Evolutionary conservation across 108 stramenopile genomes (phyloP).

Genomic region (Stephanodiscus minutulus): DNA sequence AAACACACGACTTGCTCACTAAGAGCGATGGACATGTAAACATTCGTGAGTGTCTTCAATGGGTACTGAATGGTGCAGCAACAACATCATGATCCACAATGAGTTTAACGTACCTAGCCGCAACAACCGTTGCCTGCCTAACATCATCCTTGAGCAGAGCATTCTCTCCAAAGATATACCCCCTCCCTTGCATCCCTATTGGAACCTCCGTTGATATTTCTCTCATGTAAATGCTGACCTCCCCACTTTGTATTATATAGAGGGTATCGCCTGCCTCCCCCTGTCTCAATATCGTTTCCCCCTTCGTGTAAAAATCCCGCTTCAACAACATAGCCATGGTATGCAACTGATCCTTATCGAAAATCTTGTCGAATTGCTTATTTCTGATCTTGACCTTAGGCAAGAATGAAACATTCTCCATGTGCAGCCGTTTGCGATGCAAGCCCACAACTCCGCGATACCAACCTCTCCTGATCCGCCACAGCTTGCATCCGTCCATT

Average conservation of each 20-base stretch:
- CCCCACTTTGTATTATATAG: constrained; percentile 60
- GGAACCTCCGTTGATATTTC: constrained; percentile 25
- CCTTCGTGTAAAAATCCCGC: constrained; percentile 39
- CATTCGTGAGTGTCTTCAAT: neutral
- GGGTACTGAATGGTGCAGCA: constrained; percentile 26
- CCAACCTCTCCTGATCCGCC: constrained; percentile 52
- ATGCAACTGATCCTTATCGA: constrained; percentile 40
- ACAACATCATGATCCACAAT: neutral
- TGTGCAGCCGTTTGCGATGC: constrained; percentile 42
- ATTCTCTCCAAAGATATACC: constrained; percentile 52
- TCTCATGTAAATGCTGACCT: constrained; percentile 32
- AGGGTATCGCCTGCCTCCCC: constrained; percentile 72
- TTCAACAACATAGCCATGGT: constrained; percentile 51
- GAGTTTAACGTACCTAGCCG: constrained; percentile 14
- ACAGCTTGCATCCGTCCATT: constrained; percentile 52
- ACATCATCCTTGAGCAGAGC: constrained; percentile 44
- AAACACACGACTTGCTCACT: constrained; percentile 19
- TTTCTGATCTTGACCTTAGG: constrained; percentile 30
- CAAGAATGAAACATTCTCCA: constrained; percentile 42
- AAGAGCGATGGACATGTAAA: neutral
- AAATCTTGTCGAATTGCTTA: constrained; percentile 27
- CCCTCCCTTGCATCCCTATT: constrained; percentile 26
- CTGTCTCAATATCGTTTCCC: constrained; percentile 62
- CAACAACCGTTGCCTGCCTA: constrained; percentile 44
- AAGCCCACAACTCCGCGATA: constrained; percentile 55